phyloP scores from a whole-genome alignment of 345 rosid genomes.

The Camelina sativa region DNA sequence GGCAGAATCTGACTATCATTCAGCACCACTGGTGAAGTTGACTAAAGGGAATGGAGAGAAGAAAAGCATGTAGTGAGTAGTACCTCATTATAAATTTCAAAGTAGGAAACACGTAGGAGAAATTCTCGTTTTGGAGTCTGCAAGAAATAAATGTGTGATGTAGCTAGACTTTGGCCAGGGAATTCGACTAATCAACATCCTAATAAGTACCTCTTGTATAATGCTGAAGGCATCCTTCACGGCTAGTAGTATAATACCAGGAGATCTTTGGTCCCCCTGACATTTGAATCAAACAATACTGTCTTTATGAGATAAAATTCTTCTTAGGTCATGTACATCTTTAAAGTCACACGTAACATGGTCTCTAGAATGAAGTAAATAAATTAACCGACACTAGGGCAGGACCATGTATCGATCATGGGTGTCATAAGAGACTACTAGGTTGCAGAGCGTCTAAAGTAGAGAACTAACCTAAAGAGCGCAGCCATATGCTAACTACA shows the following conservation, averaged over 20 bases:
- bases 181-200: constrained; percentile 25
- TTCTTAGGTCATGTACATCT: not conserved
- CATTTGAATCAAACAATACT: constrained; percentile 44
- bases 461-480: not conserved
- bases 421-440: constrained; percentile 5
- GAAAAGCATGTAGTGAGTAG: constrained; percentile 36
- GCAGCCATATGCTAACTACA: not conserved
- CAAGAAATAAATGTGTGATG: constrained; percentile 16
- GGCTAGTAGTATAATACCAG: constrained; percentile 94
- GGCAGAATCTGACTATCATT: constrained; percentile 36
- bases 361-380: not conserved
- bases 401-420: constrained; percentile 5
- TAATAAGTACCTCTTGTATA: constrained; percentile 84
- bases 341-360: constrained; percentile 19
- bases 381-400: not conserved
- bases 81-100: constrained; percentile 99
- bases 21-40: constrained; percentile 25
- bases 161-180: constrained; percentile 28
- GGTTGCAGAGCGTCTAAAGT: not conserved
- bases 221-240: constrained; percentile 97
- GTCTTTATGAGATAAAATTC: constrained; percentile 20
- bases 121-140: constrained; percentile 94
- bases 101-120: constrained; percentile 95
- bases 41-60: constrained; percentile 17
- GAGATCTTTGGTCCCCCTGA: constrained; percentile 99